phyloP scores from a whole-genome alignment of 2,329 filamentous ascomycete genomes.

The Cordyceps pruinosa region DNA sequence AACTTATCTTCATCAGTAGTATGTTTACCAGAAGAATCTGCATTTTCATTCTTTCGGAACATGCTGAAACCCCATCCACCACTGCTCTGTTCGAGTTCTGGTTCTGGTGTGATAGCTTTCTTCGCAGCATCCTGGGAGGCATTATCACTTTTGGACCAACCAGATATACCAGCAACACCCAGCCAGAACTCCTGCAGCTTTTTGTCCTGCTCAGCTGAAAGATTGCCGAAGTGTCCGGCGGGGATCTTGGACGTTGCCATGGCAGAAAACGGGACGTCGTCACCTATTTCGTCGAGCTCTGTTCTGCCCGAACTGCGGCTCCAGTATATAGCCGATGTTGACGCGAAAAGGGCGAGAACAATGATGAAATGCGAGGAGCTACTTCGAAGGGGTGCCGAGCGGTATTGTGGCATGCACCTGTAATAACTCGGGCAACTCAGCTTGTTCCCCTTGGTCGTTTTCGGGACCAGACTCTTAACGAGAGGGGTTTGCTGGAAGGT shows the following conservation, averaged over 20 bases:
- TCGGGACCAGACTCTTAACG: neutral
- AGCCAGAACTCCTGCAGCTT: constrained; percentile 87
- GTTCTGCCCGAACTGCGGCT: neutral
- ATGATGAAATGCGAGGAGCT: neutral
- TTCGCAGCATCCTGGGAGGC: constrained; percentile 23
- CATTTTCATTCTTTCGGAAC: constrained; percentile 57
- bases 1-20: constrained; percentile 78
- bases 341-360: neutral
- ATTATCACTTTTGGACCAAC: constrained; percentile 37
- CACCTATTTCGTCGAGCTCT: neutral
- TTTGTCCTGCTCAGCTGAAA: constrained; percentile 82
- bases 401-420: neutral
- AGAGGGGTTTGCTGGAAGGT: neutral
- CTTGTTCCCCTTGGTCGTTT: neutral
- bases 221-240: constrained; percentile 73
- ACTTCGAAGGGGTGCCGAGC: neutral
- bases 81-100: constrained; percentile 39
- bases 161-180: constrained; percentile 67
- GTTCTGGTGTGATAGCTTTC: constrained; percentile 24
- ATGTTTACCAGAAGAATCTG: constrained; percentile 31
- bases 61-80: constrained; percentile 68
- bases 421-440: neutral
- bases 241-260: constrained; percentile 39
- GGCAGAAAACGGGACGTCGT: neutral
- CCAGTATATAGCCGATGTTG: neutral